A percentile compares a stretch with the other conserved stretches of the same genome.
These are phyloP conservation scores for Boletus reticulatus DNA, from an alignment of 768 basidiomycete genomes.

Conservation along the genomic window DNA sequence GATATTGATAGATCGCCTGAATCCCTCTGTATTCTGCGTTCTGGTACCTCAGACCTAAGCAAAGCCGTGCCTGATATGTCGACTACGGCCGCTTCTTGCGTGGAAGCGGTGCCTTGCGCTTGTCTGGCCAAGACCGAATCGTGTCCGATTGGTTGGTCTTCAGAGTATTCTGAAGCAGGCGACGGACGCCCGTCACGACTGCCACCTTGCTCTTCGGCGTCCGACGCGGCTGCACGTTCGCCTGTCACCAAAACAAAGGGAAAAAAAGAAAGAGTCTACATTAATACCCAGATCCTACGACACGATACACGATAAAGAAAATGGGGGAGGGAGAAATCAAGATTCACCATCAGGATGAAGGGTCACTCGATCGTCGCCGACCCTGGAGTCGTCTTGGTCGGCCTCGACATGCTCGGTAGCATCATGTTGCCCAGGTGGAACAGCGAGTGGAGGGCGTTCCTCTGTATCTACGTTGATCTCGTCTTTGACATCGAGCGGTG, in stretches of 20 bases:
- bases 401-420: constrained; percentile 13
- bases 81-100: background rate
- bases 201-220: constrained; percentile 15
- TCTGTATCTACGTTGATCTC: constrained; percentile 25
- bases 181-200: background rate
- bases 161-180: background rate
- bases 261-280: constrained; percentile 14
- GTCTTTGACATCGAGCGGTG: constrained; percentile 18
- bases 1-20: background rate
- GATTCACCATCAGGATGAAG: constrained; percentile 41
- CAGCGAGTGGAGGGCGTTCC: constrained; percentile 22
- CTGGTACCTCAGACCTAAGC: background rate
- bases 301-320: constrained; percentile 23
- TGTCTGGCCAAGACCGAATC: background rate
- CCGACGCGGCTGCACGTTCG: constrained; percentile 13
- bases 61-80: background rate
- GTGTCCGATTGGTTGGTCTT: constrained; percentile 5
- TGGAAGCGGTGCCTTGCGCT: constrained; percentile 1
- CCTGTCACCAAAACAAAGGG: constrained; percentile 19
- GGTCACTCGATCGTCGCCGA: constrained; percentile 15
- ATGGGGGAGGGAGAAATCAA: constrained; percentile 29
- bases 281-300: constrained; percentile 32
- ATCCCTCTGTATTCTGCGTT: background rate
- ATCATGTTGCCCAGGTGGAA: constrained; percentile 23
- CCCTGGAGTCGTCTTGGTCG: constrained; percentile 15